A percentile compares a stretch with the other conserved stretches of the same genome.
Evolutionary conservation across 306 rosid genomes (phyloP).

Genomic region (Amphicarpaea edgeworthii): DNA sequence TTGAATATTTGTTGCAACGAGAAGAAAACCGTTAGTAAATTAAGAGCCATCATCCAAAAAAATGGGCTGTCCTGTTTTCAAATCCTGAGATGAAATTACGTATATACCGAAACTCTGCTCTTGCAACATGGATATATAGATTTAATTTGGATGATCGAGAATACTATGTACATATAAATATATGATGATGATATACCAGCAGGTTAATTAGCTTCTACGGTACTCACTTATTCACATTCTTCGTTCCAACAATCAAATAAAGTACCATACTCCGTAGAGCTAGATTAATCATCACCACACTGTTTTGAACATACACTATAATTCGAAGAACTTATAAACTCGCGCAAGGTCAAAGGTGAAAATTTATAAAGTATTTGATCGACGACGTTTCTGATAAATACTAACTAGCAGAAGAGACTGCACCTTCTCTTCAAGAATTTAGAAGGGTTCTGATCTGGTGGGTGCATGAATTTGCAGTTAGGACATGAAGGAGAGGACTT

Average conservation of each 20-base stretch:
- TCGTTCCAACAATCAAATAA: slow-evolving; percentile 7
- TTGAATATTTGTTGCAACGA: neutral
- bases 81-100: slow-evolving; percentile 3
- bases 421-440: slow-evolving; percentile 62
- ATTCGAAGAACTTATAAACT: slow-evolving; percentile 22
- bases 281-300: slow-evolving; percentile 31
- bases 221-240: slow-evolving; percentile 38
- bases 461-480: slow-evolving; percentile 91
- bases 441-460: slow-evolving; percentile 67
- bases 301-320: slow-evolving; percentile 12
- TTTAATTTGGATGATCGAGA: slow-evolving; percentile 39
- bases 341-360: slow-evolving; percentile 27
- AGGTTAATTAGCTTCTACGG: slow-evolving; percentile 42
- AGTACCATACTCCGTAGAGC: slow-evolving; percentile 14
- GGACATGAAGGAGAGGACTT: slow-evolving; percentile 92
- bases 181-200: slow-evolving; percentile 3
- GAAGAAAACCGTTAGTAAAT: slow-evolving; percentile 4
- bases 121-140: neutral
- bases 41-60: neutral
- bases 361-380: neutral
- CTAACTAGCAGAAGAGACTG: slow-evolving; percentile 61
- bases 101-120: slow-evolving; percentile 2
- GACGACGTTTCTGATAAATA: neutral
- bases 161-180: slow-evolving; percentile 32
- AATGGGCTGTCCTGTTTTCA: neutral